Evolutionary conservation across 768 basidiomycete genomes (phyloP).

Genomic region (Phylloporus rhodoxanthus): DNA sequence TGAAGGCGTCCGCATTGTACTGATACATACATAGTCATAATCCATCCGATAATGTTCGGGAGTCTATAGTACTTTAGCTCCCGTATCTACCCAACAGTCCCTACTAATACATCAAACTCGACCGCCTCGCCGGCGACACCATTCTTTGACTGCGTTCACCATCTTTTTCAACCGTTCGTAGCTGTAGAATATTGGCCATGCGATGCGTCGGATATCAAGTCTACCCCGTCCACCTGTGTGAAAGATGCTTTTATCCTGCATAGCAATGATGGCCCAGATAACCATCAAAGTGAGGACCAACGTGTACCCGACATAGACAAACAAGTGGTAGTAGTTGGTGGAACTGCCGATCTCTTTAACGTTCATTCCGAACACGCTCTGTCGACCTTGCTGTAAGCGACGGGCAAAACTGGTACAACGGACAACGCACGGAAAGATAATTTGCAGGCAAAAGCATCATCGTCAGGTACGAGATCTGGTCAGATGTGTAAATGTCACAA

Average conservation of each 20-base stretch:
- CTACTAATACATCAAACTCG: too few relatives aligned
- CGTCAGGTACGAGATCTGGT: conserved; percentile 50
- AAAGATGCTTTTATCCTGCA: conserved; percentile 34
- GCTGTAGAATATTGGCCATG: conserved; percentile 19
- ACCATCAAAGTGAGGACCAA: conserved; percentile 45
- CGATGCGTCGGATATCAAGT: conserved; percentile 6
- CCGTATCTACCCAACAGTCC: too few relatives aligned
- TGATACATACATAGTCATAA: too few relatives aligned
- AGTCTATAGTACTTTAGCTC: too few relatives aligned
- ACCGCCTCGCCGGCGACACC: background rate
- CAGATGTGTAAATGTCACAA: background rate
- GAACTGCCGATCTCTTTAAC: conserved; percentile 24
- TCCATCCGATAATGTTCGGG: too few relatives aligned
- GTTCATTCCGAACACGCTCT: conserved; percentile 30
- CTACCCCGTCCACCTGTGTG: conserved; percentile 5
- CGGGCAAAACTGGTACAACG: background rate
- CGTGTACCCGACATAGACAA: conserved; percentile 38
- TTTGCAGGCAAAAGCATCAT: conserved; percentile 58
- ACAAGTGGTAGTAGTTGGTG: conserved; percentile 21
- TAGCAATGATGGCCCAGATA: conserved; percentile 51
- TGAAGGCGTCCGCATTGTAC: too few relatives aligned
- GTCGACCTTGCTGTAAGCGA: conserved; percentile 13
- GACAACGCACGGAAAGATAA: conserved; percentile 31
- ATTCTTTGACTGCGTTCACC: background rate
- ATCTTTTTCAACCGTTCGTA: background rate